Evolutionary conservation across 495 filamentous ascomycete species (phyloP), one percentile per base, ranked within the genome.

Genomic region (Annulohypoxylon stygium): DNA sequence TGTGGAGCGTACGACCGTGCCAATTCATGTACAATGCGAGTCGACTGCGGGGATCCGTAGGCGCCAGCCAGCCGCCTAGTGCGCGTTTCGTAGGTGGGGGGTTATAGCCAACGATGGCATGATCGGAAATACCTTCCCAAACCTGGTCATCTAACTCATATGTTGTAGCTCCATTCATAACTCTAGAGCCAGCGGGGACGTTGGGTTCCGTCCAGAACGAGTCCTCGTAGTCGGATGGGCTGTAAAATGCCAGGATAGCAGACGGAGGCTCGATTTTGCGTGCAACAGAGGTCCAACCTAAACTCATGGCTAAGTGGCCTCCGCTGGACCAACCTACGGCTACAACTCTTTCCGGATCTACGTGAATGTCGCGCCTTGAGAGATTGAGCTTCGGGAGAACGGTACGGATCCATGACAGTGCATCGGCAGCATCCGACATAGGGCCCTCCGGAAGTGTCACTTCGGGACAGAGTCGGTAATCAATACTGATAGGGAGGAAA

Each of bases 391-490:
- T 7, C 0, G 86, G 85, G 3, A 88, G 78, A 0, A 14, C 43
- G 0, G 60, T 63, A 2, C 85, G 72, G 1, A 75, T 81, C 87
- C 87, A 90, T 0, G 4, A 10, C 2, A 83, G 70, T 3, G 86
- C 87, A 59, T 86, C 81, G 54, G 75, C 58, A 25, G 81, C 79
- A 71, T 89, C 88, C 0, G 37, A 53, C 79, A 90, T 85, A n/a
- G 86, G 75, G 0, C 87, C 87, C 0, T 87, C 81, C 6, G 69
- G 1, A 2, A 88, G 58, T 6, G 10, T 80, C 2, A 80, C 61
- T 60, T 90, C 87, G 0, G 88, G 88, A 68, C 88, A 89, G 2
- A 90, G 81, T 18, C 88, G 66, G 73, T 89, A 85, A 66, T 90
- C 87, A 1, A 86, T 58, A 64, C 83, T 86, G 23, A 89, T 76